Evolutionary conservation across 192 early-diverging fungal genomes (phyloP).

Genomic region (Pecoramyces ruminantium): DNA sequence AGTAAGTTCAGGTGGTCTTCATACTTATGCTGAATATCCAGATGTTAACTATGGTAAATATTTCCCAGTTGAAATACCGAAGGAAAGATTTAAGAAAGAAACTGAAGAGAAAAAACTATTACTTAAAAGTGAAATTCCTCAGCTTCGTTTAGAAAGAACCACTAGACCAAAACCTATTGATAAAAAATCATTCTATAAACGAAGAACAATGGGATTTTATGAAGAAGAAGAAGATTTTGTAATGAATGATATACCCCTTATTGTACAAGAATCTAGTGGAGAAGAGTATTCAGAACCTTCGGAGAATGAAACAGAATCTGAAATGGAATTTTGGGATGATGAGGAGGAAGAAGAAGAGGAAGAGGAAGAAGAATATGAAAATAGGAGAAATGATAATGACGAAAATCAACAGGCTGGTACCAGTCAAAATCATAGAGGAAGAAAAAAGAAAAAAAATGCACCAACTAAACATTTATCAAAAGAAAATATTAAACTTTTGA

Average conservation of each 20-base stretch:
- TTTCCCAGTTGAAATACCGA: constrained; percentile 23
- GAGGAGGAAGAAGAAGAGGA: not conserved
- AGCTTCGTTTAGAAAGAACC: constrained; percentile 15
- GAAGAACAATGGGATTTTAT: not conserved
- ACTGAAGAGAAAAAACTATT: constrained; percentile 21
- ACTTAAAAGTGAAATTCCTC: constrained; percentile 22
- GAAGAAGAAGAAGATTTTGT: not conserved
- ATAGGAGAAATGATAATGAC: not conserved
- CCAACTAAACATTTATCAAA: not conserved
- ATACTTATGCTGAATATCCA: constrained; percentile 41
- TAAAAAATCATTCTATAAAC: not conserved
- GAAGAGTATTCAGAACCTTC: not conserved
- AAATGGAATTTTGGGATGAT: not conserved
- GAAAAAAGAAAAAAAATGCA: not conserved
- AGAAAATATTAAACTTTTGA: not conserved
- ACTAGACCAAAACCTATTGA: not conserved
- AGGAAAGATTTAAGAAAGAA: constrained; percentile 24
- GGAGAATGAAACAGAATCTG: not conserved
- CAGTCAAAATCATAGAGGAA: not conserved
- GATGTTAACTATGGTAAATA: constrained; percentile 29
- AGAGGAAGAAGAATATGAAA: not conserved
- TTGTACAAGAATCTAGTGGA: not conserved
- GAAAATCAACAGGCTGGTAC: not conserved
- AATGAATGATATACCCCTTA: not conserved
- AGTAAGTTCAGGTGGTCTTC: constrained; percentile 36